phyloP scores from a whole-genome alignment of 2,329 filamentous ascomycete species.

The Pseudocercospora pini-densiflorae region DNA sequence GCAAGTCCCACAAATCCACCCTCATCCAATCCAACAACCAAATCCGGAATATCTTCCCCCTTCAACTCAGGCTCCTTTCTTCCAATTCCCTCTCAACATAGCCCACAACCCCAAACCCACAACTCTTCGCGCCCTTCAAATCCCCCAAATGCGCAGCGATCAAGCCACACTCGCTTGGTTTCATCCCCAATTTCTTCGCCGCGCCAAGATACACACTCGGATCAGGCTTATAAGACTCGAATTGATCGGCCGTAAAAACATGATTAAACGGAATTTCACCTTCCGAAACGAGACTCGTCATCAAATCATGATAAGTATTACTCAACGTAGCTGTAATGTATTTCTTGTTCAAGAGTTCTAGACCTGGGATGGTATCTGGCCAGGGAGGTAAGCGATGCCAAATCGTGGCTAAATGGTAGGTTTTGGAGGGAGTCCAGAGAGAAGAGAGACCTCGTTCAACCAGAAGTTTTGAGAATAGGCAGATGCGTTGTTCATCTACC shows the following conservation, averaged over 20 bases:
- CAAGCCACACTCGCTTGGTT: constrained; percentile 69
- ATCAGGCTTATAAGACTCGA: constrained; percentile 74
- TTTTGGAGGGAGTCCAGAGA: background rate
- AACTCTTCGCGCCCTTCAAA: constrained; percentile 65
- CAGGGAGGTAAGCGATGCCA: constrained; percentile 77
- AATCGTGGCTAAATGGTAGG: constrained; percentile 54
- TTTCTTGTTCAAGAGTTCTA: constrained; percentile 51
- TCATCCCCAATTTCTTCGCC: constrained; percentile 59
- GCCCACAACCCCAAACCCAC: constrained; percentile 66
- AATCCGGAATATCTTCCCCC: constrained; percentile 65
- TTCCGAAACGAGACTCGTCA: constrained; percentile 65
- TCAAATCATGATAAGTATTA: constrained; percentile 71
- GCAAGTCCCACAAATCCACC: constrained; percentile 54
- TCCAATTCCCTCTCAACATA: constrained; percentile 73
- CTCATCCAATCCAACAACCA: constrained; percentile 60
- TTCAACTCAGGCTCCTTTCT: constrained; percentile 62
- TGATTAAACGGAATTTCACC: constrained; percentile 65
- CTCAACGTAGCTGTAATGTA: constrained; percentile 69
- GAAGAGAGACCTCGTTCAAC: no score
- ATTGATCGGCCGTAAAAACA: constrained; percentile 70
- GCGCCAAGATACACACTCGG: constrained; percentile 70
- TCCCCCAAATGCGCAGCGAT: constrained; percentile 78
- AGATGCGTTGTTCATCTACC: no score
- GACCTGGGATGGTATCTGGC: constrained; percentile 64
- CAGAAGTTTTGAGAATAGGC: no score